phyloP scores from a whole-genome alignment of 2,329 filamentous ascomycete species.

The Lachnellula cervina region DNA sequence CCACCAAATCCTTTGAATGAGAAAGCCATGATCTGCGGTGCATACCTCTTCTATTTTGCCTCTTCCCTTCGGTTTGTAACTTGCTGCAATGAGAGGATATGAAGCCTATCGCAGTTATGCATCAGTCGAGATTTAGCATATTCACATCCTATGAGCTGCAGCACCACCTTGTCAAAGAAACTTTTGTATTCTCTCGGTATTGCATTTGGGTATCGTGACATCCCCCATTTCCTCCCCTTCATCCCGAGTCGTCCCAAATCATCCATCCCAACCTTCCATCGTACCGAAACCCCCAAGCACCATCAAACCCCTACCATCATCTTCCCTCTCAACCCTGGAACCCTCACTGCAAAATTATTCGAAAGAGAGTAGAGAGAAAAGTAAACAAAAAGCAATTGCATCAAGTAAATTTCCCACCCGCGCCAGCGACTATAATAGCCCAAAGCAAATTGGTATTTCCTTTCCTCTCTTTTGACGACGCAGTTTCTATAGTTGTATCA shows the following conservation, averaged over 20 bases:
- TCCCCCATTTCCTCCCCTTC: constrained; percentile 4
- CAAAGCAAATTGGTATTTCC: constrained; percentile 33
- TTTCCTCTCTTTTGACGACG: constrained; percentile 22
- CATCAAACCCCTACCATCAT: neutral
- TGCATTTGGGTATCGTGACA: constrained; percentile 26
- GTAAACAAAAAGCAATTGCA: neutral
- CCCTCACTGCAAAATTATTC: constrained; percentile 1
- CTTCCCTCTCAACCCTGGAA: constrained; percentile 5
- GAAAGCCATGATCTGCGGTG: too few species aligned
- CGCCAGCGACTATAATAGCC: constrained; percentile 11
- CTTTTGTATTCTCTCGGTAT: constrained; percentile 15
- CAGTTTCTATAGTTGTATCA: constrained; percentile 27
- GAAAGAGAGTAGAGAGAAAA: constrained; percentile 13
- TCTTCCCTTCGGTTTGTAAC: too few species aligned
- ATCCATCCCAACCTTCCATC: neutral
- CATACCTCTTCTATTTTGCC: too few species aligned
- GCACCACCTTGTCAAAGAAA: constrained; percentile 9
- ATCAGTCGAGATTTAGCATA: neutral
- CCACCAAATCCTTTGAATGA: too few species aligned
- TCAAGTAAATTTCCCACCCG: constrained; percentile 12
- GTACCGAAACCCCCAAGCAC: constrained; percentile 1
- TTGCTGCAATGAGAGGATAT: too few species aligned
- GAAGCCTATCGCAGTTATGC: neutral
- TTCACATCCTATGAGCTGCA: neutral
- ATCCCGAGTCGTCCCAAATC: neutral